Conservation (phyloP, 306 rosid species). For the Cucurbita argyrosperma region DNA sequence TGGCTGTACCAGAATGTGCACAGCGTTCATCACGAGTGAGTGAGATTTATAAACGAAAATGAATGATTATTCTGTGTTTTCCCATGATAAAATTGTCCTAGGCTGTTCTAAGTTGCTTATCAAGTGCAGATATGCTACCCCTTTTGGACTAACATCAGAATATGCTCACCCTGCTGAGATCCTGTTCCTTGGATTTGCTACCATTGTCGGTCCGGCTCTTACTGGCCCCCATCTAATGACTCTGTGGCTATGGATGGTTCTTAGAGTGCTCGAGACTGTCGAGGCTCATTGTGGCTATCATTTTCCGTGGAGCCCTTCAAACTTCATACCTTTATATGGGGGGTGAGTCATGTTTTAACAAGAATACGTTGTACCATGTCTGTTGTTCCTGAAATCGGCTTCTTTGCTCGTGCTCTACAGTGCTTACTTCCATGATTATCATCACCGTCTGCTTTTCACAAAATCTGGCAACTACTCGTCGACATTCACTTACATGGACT, state of each 20-base stretch:
- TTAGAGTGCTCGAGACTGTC: conserved; percentile 88
- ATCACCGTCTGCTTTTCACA: conserved; percentile 86
- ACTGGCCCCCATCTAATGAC: conserved; percentile 94
- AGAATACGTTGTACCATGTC: background rate
- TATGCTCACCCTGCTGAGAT: conserved; percentile 98
- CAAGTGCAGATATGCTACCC: conserved; percentile 70
- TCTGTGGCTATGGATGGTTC: conserved; percentile 87
- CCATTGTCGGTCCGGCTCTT: conserved; percentile 85
- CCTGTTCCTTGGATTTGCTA: conserved; percentile 93
- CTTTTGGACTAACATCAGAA: conserved; percentile 91
- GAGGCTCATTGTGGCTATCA: conserved; percentile 95
- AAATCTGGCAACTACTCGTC: conserved; percentile 98
- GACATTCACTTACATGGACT: conserved; percentile 86
- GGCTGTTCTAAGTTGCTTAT: conserved; percentile 8
- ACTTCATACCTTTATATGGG: conserved; percentile 83
- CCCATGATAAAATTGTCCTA: conserved; percentile 3
- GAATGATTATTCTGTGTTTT: background rate
- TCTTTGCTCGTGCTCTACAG: conserved; percentile 22
- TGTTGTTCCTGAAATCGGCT: conserved; percentile 10
- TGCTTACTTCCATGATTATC: conserved; percentile 94
- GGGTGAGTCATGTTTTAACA: conserved; percentile 41
- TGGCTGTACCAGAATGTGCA: conserved; percentile 96
- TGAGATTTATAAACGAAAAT: conserved; percentile 11
- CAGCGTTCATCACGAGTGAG: conserved; percentile 94
- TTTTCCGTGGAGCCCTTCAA: conserved; percentile 91